Evolutionary conservation across 2,329 filamentous ascomycete genomes (phyloP).

Genomic region (Boeremia lycopersici): DNA sequence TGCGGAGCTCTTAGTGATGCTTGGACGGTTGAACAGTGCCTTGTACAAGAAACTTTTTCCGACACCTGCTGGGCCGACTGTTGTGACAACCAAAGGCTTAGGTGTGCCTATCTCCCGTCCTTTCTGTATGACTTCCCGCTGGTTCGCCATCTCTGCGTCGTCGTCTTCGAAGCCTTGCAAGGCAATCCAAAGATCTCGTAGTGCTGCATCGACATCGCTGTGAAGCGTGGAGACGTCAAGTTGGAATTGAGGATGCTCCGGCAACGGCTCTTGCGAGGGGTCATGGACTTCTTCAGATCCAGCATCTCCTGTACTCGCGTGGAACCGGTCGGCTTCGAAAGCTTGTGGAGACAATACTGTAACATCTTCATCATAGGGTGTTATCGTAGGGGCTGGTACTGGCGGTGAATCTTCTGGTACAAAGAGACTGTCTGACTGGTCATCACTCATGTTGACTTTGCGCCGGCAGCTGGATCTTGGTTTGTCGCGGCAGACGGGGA

Average conservation of each 20-base stretch:
- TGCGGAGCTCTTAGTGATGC: conserved; percentile 11
- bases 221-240: conserved; percentile 2
- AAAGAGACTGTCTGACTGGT: conserved; percentile 1
- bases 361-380: not conserved
- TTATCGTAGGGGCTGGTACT: not conserved
- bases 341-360: not conserved
- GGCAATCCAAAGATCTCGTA: conserved; percentile 6
- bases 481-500: too few species aligned
- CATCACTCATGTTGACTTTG: not conserved
- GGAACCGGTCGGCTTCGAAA: not conserved
- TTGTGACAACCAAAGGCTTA: conserved; percentile 5
- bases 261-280: not conserved
- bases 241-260: conserved; percentile 4
- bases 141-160: conserved; percentile 7
- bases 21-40: conserved; percentile 10
- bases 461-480: too few species aligned
- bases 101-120: conserved; percentile 3
- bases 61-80: conserved; percentile 10
- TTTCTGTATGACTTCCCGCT: conserved; percentile 7
- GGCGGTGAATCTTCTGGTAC: conserved; percentile 1
- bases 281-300: not conserved
- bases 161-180: conserved; percentile 8
- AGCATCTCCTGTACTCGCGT: not conserved
- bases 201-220: not conserved
- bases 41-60: conserved; percentile 15